Evolutionary conservation across 148 eudicot genomes (phyloP).

Genomic region (Camellia japonica): DNA sequence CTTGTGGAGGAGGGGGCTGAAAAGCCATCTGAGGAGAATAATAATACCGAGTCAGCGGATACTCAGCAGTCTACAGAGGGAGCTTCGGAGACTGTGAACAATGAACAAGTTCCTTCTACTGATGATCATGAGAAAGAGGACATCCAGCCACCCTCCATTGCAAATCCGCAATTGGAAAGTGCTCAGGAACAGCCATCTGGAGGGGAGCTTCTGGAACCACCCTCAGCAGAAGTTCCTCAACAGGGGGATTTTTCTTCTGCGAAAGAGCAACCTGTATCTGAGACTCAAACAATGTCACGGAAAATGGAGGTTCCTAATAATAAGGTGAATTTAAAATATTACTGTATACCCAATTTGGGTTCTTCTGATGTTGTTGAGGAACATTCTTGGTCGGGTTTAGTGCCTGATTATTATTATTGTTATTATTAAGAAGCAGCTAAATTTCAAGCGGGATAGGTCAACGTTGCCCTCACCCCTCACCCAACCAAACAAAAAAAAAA

Average conservation of each 20-base stretch:
- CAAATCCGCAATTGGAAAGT: constrained; percentile 27
- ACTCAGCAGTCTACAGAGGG: constrained; percentile 12
- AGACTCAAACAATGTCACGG: constrained; percentile 29
- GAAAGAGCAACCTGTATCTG: constrained; percentile 33
- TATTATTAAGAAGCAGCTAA: too few relatives aligned
- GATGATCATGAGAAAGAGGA: constrained; percentile 27
- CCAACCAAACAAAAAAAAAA: too few relatives aligned
- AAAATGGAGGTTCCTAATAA: constrained; percentile 79
- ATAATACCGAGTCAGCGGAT: constrained; percentile 19
- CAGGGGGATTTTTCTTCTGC: constrained; percentile 33
- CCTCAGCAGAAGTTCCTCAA: constrained; percentile 28
- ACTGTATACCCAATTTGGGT: too few relatives aligned
- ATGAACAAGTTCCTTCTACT: constrained; percentile 19
- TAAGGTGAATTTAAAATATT: constrained; percentile 48
- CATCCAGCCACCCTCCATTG: constrained; percentile 16
- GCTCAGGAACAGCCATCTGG: constrained; percentile 27
- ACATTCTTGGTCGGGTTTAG: too few relatives aligned
- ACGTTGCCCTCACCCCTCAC: too few relatives aligned
- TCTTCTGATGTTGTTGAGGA: too few relatives aligned
- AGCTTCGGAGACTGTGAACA: constrained; percentile 1
- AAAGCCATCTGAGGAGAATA: constrained; percentile 19
- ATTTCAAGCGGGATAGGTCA: too few relatives aligned
- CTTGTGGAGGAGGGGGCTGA: constrained; percentile 27
- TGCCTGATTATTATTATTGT: too few relatives aligned
- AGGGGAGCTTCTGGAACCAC: constrained; percentile 24